Evolutionary conservation across 371 early-diverging fungal genomes (phyloP), one percentile per base, ranked within the genome.

Genomic region (Mucor indicus): DNA sequence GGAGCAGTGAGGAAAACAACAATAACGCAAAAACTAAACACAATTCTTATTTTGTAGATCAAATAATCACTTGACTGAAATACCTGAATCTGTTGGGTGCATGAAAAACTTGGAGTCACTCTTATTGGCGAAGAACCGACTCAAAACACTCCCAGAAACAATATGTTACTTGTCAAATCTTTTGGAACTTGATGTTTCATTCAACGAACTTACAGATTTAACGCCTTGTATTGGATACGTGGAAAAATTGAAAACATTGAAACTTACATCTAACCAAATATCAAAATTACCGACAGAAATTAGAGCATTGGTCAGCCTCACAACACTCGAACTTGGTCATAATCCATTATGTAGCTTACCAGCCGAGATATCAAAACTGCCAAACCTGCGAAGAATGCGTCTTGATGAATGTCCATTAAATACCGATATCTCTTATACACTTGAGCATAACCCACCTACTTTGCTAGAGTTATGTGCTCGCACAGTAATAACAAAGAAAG

Each of bases 381-480:
- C 81, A 38, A 62, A 46, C 42, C 54, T 87, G 36, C 76, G 80
- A 22, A 60, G 64, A 25, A 47, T 87, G 13, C 50, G 65, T 19
- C 16, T 81, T 12, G 72, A 79, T 3, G 63, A 72, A 2, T 80
- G 80, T 45, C 69, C 79, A n/a, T 20, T 54, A 4, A 24, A 19
- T 20, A 42, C 50, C 13, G 25, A 47, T 69, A 38, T 35, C 27
- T 13, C 35, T 15, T 48, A 63, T 42, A 19, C 54, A 38, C 31
- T 70, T 23, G 38, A 49, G 44, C 45, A 53, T 54, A 57, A 40
- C 58, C 67, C 24, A 50, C 81, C 71, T 24, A 77, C 75, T 11
- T 63, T 92, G 17, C 59, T 80, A 38, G 92, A 92, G 65, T 63
- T 85, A 9, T 84, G 87, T 17, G 85, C 89, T 1, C 73, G 92